Evolutionary conservation across 2,329 filamentous ascomycete genomes (phyloP).

Genomic region (Neonectria coccinea): DNA sequence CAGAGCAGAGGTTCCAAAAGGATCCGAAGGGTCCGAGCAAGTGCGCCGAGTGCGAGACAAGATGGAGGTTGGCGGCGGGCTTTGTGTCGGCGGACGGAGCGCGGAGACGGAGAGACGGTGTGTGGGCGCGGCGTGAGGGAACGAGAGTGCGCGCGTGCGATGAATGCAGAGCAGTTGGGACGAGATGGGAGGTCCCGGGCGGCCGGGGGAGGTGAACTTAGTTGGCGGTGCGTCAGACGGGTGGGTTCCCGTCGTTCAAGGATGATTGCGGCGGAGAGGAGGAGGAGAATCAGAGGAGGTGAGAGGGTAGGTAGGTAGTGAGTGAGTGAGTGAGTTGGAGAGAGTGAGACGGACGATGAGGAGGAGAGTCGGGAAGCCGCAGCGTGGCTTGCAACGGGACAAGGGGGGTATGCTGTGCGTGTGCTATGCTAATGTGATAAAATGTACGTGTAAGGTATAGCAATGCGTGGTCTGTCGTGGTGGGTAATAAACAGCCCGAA

Average conservation of each 20-base stretch:
- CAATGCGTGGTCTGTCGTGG: not conserved
- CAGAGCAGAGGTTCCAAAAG: not conserved
- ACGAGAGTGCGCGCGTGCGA: not conserved
- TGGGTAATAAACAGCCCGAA: not conserved
- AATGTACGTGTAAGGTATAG: not conserved
- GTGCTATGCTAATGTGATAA: not conserved
- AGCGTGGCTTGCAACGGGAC: not conserved
- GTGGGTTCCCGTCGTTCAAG: not conserved
- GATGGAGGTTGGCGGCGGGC: not conserved
- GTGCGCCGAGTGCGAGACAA: not conserved
- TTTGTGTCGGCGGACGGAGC: not conserved
- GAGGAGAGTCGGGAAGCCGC: not conserved
- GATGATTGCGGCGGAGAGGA: not conserved
- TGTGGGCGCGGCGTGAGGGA: not conserved
- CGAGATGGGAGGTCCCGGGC: conserved; percentile 1
- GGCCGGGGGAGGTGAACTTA: not conserved
- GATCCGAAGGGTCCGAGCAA: conserved; percentile 9
- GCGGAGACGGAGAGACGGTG: not conserved
- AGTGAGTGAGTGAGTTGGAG: not conserved
- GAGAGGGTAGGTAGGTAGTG: no score
- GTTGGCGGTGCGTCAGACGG: conserved; percentile 7
- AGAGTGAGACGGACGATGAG: not conserved
- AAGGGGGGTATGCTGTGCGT: not conserved
- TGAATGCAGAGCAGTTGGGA: not conserved
- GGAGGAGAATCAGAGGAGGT: not conserved